Evolutionary conservation across 768 basidiomycete species (phyloP).

Genomic region (Leccinum subgranulosum): DNA sequence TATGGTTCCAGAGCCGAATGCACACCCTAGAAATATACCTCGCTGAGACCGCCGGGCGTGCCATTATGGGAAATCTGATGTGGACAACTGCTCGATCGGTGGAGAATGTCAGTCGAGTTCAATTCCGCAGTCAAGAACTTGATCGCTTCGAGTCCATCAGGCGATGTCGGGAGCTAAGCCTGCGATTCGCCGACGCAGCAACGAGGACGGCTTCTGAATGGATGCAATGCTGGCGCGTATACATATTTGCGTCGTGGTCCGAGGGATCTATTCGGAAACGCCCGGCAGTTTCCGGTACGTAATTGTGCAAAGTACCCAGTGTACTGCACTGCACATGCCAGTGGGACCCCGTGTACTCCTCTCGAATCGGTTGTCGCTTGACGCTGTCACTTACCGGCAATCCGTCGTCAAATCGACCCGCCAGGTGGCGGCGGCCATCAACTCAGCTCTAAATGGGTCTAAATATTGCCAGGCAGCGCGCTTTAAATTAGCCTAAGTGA

Average conservation of each 20-base stretch:
- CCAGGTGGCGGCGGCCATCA: neutral
- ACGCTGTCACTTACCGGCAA: neutral
- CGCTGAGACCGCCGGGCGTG: neutral
- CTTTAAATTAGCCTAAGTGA: too few species aligned
- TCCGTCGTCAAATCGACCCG: neutral
- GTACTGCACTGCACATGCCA: neutral
- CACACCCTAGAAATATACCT: conserved; percentile 2
- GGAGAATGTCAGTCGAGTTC: conserved; percentile 8
- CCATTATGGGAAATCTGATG: neutral
- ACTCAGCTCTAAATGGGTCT: neutral
- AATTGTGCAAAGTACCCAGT: neutral
- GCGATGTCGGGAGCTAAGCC: neutral
- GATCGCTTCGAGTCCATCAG: conserved; percentile 4
- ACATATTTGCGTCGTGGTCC: neutral
- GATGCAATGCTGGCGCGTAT: neutral
- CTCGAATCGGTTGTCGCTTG: neutral
- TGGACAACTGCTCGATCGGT: conserved; percentile 1
- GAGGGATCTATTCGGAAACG: neutral
- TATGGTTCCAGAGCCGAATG: neutral
- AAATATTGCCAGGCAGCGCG: neutral
- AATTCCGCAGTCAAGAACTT: conserved; percentile 2
- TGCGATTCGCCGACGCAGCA: neutral
- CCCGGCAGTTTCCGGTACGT: neutral
- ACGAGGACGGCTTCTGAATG: neutral
- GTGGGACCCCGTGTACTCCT: neutral